phyloP scores from a whole-genome alignment of 75 land plant genomes.

The Chamaecyparis obtusa region DNA sequence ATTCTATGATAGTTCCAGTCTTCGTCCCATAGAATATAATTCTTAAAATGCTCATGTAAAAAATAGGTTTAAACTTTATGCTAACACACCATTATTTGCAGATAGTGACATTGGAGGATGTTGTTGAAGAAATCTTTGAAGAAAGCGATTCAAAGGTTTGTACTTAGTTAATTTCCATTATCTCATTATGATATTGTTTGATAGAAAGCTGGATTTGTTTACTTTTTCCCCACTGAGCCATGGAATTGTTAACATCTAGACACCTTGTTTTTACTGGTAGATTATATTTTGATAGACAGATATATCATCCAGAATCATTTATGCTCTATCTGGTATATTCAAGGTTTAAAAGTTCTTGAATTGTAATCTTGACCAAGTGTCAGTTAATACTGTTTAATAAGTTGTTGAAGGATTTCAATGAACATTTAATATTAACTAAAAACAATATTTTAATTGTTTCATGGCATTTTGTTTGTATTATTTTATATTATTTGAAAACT shows the following conservation, averaged over 20 bases:
- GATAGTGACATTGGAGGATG: slow-evolving; percentile 96
- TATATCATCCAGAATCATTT: neutral
- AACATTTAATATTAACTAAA: neutral
- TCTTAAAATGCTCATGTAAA: neutral
- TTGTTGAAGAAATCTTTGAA: slow-evolving; percentile 98
- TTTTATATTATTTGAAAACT: too few relatives aligned
- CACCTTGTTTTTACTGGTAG: neutral
- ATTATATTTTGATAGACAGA: neutral
- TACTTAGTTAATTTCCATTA: neutral
- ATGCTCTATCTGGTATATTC: neutral
- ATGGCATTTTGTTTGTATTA: too few relatives aligned
- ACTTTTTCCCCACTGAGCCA: neutral
- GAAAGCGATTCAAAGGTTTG: slow-evolving; percentile 96
- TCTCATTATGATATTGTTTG: neutral
- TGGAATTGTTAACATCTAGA: neutral
- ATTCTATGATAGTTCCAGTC: neutral
- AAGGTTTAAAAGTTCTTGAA: neutral
- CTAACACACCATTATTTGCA: slow-evolving; percentile 17
- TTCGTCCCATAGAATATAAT: neutral
- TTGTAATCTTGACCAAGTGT: neutral
- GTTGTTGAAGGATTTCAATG: neutral
- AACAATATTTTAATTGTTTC: too few relatives aligned
- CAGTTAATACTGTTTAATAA: neutral
- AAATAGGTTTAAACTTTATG: neutral
- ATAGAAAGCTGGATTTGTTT: neutral